Conservation (phyloP, 768 basidiomycete species). For the Pisolithus tinctorius region DNA sequence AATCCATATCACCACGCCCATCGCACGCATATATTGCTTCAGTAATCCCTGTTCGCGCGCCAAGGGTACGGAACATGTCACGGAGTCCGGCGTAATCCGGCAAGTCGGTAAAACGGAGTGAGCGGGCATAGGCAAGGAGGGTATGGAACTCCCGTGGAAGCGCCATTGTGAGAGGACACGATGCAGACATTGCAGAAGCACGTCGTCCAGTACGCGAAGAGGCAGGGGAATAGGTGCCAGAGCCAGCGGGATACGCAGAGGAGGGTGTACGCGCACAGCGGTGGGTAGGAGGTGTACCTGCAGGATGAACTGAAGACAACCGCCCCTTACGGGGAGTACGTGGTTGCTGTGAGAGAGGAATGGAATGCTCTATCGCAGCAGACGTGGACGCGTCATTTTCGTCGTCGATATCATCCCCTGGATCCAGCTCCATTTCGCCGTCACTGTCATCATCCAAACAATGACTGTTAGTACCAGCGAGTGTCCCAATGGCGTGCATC, state of each 20-base stretch:
- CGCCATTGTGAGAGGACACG: conserved; percentile 59
- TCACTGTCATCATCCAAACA: conserved; percentile 2
- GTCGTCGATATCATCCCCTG: neutral
- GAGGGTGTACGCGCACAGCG: neutral
- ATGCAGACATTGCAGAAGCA: conserved; percentile 1
- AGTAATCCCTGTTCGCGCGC: conserved; percentile 36
- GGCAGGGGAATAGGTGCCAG: neutral
- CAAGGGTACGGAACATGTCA: conserved; percentile 59
- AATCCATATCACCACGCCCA: neutral
- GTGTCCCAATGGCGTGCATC: conserved; percentile 42
- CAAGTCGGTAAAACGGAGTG: conserved; percentile 80
- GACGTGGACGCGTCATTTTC: neutral
- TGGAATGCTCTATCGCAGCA: neutral
- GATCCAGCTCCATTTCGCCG: neutral
- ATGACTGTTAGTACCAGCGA: conserved; percentile 10
- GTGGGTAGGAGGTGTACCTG: neutral
- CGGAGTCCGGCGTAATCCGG: conserved; percentile 85
- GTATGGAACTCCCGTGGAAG: conserved; percentile 79
- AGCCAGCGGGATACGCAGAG: neutral
- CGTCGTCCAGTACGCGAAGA: neutral
- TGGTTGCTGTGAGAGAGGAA: neutral
- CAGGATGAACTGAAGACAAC: neutral
- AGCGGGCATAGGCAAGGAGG: conserved; percentile 70
- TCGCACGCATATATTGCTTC: neutral
- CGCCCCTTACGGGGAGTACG: neutral